phyloP scores from a whole-genome alignment of 1,284 basidiomycete genomes.

The Heimioporus punctisporus region DNA sequence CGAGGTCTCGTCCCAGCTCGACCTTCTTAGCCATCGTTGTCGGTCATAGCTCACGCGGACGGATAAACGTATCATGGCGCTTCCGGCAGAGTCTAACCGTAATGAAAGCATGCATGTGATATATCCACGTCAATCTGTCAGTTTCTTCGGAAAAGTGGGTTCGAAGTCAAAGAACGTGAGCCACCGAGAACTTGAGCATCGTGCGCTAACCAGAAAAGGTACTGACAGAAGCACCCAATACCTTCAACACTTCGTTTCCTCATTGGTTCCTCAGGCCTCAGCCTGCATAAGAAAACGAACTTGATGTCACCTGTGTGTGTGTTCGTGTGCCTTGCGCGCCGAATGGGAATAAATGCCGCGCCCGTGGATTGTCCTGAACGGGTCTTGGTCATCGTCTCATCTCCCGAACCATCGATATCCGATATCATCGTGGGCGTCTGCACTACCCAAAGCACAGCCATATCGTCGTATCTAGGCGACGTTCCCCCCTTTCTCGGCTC shows the following conservation, averaged over 20 bases:
- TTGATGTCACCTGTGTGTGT: slow-evolving; percentile 64
- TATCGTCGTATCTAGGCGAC: slow-evolving; percentile 35
- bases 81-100: slow-evolving; percentile 29
- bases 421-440: slow-evolving; percentile 53
- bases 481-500: too few species aligned
- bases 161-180: slow-evolving; percentile 40
- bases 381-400: slow-evolving; percentile 51
- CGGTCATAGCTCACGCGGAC: slow-evolving; percentile 38
- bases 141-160: slow-evolving; percentile 49
- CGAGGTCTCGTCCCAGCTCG: slow-evolving; percentile 42
- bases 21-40: slow-evolving; percentile 44
- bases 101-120: slow-evolving; percentile 20
- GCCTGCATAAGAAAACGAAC: slow-evolving; percentile 47
- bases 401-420: slow-evolving; percentile 32
- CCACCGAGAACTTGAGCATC: background rate
- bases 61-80: slow-evolving; percentile 20
- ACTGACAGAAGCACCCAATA: slow-evolving; percentile 36
- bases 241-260: slow-evolving; percentile 56
- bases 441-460: slow-evolving; percentile 36
- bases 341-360: slow-evolving; percentile 51
- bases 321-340: slow-evolving; percentile 54
- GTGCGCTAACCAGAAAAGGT: slow-evolving; percentile 6
- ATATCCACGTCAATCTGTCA: slow-evolving; percentile 45
- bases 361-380: slow-evolving; percentile 58
- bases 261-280: slow-evolving; percentile 62